Conservation (phyloP, 257 asterid species). For the Nicotiana paniculata region DNA sequence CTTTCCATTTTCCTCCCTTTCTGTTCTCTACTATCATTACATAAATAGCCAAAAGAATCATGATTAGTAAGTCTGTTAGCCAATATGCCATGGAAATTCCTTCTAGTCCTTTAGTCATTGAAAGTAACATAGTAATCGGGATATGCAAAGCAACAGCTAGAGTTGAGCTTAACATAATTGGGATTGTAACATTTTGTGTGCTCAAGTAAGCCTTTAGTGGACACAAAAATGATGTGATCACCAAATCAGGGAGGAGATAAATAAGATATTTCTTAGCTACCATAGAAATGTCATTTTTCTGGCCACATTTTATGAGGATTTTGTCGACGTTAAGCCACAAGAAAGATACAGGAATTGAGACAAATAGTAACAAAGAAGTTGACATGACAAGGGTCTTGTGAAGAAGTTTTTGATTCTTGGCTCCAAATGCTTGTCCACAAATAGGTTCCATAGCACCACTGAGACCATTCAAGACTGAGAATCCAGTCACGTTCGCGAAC, state of each 20-base stretch:
- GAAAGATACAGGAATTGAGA: conserved; percentile 49
- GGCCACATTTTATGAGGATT: conserved; percentile 62
- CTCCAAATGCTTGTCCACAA: conserved; percentile 94
- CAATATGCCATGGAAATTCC: conserved; percentile 84
- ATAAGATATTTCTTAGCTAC: conserved; percentile 46
- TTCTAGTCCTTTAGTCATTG: conserved; percentile 44
- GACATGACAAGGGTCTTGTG: conserved; percentile 73
- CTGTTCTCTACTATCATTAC: conserved; percentile 33
- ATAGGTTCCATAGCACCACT: conserved; percentile 85
- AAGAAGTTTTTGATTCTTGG: conserved; percentile 65
- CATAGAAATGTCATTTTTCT: conserved; percentile 49
- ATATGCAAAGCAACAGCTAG: conserved; percentile 53
- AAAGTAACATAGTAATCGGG: conserved; percentile 48
- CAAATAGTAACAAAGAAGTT: conserved; percentile 28
- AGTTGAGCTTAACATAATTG: conserved; percentile 69
- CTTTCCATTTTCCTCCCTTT: conserved; percentile 41
- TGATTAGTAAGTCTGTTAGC: conserved; percentile 51
- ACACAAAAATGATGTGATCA: conserved; percentile 46
- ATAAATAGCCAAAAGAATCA: conserved; percentile 30
- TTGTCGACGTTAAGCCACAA: conserved; percentile 75
- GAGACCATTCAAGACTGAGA: conserved; percentile 65
- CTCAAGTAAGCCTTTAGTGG: conserved; percentile 71
- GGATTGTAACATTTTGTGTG: conserved; percentile 52
- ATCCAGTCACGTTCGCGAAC: conserved; percentile 71
- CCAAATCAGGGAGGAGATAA: conserved; percentile 66